Evolutionary conservation across 495 filamentous ascomycete species (phyloP), one percentile per base, ranked within the genome.

Genomic region (Neurospora hispaniola): DNA sequence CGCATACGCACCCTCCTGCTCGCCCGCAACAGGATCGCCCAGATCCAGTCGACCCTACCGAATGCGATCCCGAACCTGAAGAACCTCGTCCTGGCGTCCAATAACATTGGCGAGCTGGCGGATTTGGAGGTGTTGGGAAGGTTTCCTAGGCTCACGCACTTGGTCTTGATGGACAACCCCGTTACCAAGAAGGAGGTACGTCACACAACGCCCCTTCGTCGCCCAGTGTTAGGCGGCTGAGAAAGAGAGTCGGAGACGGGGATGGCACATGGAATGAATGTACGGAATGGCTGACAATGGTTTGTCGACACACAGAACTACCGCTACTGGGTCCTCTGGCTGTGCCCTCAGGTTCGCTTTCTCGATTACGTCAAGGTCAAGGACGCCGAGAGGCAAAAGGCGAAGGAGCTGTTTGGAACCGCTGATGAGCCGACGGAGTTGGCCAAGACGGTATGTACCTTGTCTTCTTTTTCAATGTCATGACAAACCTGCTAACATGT

Each of bases 301-400:
- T 2, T 2, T 6, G 12, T 78, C 7, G 46, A 54, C 5, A 31
- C 23, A 66, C 27, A 98, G 96, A 81, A 98, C 81, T 99, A 98
- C 82, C 90, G 96, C 18, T 90, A 90, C 81, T 99, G 92, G 91
- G 82, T 97, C 44, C 88, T 99, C 77, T 98, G 92, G 92, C 88
- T 90, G 66, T 90, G 90, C 76, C 94, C 94, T 5, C 86, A 85
- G 27, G 88, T 99, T 35, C 91, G 94, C 43, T 97, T 97, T 84
- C 86, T 99, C 66, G 96, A 99, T 83, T 98, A 94, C 81, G 87
- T 89, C 71, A 96, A 96, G 82, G 93, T 98, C 41, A 96, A 93
- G 79, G 88, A 94, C 69, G 89, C 84, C 2, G 96, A 99, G 85
- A 90, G 94, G 20, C 79, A 85, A 69, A 85, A 88, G 74, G 94